Conservation (phyloP, 352 stramenopile species). For the Phytophthora nicotianae region DNA sequence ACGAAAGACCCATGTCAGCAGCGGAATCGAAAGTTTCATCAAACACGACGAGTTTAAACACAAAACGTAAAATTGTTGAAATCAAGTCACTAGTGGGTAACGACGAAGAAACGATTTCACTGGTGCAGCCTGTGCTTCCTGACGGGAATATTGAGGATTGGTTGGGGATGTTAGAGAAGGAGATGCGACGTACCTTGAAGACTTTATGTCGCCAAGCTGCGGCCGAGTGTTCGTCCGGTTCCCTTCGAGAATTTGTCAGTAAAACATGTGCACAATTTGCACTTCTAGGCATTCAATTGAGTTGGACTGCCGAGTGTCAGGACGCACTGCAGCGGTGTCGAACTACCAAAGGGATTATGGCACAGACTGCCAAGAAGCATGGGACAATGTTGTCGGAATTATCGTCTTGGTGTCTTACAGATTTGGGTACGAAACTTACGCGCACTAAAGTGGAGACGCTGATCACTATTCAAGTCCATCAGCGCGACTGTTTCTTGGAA, state of each 20-base stretch:
- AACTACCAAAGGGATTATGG: conserved; percentile 85
- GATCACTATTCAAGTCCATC: conserved; percentile 93
- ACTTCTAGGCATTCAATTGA: conserved; percentile 76
- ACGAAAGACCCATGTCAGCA: conserved; percentile 43
- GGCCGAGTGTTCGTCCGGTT: conserved; percentile 51
- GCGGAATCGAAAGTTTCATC: conserved; percentile 18
- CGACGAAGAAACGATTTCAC: conserved; percentile 78
- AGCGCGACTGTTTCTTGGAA: conserved; percentile 82
- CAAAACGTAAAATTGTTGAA: conserved; percentile 72
- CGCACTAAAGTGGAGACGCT: conserved; percentile 94
- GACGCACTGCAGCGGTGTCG: conserved; percentile 81
- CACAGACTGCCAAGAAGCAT: conserved; percentile 83
- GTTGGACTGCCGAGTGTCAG: conserved; percentile 77
- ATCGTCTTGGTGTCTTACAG: conserved; percentile 90
- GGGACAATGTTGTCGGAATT: conserved; percentile 85
- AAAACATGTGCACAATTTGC: conserved; percentile 79
- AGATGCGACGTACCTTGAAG: conserved; percentile 78
- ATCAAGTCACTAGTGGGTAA: conserved; percentile 74
- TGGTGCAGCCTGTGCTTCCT: conserved; percentile 57
- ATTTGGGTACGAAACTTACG: conserved; percentile 90
- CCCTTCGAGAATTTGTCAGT: conserved; percentile 71
- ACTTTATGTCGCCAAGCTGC: conserved; percentile 62
- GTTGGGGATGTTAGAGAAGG: conserved; percentile 68
- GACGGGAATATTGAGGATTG: conserved; percentile 89
- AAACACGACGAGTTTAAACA: conserved; percentile 16